Evolutionary conservation across 495 filamentous ascomycete species (phyloP), one percentile per base, ranked within the genome.

Genomic region (Trichoderma orchidacearum): DNA sequence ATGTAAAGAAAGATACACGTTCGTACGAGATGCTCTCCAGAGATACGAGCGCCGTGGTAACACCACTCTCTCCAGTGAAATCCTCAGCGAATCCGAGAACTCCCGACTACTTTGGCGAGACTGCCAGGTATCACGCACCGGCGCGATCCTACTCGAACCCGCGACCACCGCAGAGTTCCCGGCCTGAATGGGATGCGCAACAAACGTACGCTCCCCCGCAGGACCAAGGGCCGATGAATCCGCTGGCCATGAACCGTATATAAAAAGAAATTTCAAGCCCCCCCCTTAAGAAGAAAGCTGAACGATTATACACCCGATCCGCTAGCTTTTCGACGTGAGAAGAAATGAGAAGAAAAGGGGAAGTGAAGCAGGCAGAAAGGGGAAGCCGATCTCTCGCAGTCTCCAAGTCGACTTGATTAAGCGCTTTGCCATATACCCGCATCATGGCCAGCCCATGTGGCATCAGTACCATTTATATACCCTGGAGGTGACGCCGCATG

Each of bases 1-100:
- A 78, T 65, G 71, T 81, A 62, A 79, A 83, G 56, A 72, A 76
- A 64, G 81, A 86, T 56, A 73, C 76, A 62, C 80, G 82, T 70
- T 81, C 83, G 61, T 94, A 90, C 77, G 89, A 95, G 72, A 90
- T 95, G 84, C 82, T 91, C 55, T 72, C 73, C 62, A 73, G 74
- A 65, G 77, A 77, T 56, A 71, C 75, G 63, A 72, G 72, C 61
- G 67, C 62, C 58, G 60, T 68, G 69, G 72, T 76, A 64, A 75
- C 73, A 48, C 74, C 75, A 57, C 62, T 70, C 60, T 71, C 72
- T 58, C 68, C 71, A 51, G 62, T 63, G 28, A 70, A 61, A 65
- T 71, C 70, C 38, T 62, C 72, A 27, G 56, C 65, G 60, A 55
- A 60, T 18, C 32, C 53, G 27, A 63, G 67, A 30, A 73, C 75